phyloP scores from a whole-genome alignment of 352 stramenopile species.

The Nothophytophthora sp. region DNA sequence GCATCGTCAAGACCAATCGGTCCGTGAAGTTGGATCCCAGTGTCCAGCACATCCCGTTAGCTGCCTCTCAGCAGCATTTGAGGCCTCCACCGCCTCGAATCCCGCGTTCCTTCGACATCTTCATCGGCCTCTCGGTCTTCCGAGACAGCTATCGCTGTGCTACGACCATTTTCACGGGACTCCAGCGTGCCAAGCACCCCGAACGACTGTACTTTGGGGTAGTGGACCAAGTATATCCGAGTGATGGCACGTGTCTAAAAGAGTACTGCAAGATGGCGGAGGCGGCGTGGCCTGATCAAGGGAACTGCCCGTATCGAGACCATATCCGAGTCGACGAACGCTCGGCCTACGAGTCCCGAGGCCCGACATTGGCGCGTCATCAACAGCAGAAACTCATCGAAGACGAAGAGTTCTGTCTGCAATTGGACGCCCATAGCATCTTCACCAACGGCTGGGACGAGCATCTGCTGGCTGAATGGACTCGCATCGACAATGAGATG shows the following conservation, averaged over 20 bases:
- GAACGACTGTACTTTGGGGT: conserved; percentile 72
- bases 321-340: conserved; percentile 72
- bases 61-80: conserved; percentile 27
- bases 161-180: conserved; percentile 72
- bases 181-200: conserved; percentile 56
- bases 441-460: conserved; percentile 84
- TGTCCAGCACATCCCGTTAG: conserved; percentile 66
- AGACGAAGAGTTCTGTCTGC: conserved; percentile 79
- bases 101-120: conserved; percentile 39
- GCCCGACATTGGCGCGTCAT: conserved; percentile 67
- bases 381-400: conserved; percentile 74
- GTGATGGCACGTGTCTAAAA: conserved; percentile 62
- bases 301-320: conserved; percentile 51
- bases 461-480: conserved; percentile 69
- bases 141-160: conserved; percentile 71
- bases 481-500: conserved; percentile 74
- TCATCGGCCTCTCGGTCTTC: conserved; percentile 77
- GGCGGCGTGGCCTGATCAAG: conserved; percentile 51
- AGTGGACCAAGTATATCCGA: conserved; percentile 74
- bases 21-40: conserved; percentile 53
- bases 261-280: conserved; percentile 73
- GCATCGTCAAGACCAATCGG: conserved; percentile 50
- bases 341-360: conserved; percentile 65
- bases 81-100: conserved; percentile 50
- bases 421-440: conserved; percentile 80